phyloP scores from a whole-genome alignment of 2,329 filamentous ascomycete species.

The Cytospora piceicola region DNA sequence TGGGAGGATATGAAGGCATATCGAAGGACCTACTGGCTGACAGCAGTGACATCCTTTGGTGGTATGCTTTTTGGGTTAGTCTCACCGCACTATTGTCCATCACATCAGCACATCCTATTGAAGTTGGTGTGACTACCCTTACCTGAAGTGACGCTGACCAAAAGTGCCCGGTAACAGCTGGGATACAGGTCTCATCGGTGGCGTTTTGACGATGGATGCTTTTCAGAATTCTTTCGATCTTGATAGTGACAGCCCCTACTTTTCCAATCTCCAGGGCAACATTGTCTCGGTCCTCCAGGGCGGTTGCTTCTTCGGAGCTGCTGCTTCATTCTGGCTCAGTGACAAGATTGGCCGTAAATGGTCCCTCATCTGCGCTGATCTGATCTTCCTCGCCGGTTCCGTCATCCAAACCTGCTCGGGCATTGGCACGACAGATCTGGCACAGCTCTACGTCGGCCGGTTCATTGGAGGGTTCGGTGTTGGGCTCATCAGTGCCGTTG shows the following conservation, averaged over 20 bases:
- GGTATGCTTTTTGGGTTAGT: conserved; percentile 30
- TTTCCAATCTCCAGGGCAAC: conserved; percentile 40
- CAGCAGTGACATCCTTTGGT: conserved; percentile 28
- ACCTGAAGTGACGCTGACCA: not conserved
- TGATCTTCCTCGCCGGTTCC: conserved; percentile 23
- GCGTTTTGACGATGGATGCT: conserved; percentile 29
- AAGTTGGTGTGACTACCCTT: too few species aligned
- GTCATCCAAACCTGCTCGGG: conserved; percentile 26
- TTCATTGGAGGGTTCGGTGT: conserved; percentile 29
- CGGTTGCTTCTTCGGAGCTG: conserved; percentile 31
- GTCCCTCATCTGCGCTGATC: conserved; percentile 22
- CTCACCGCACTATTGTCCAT: too few species aligned
- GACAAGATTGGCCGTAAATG: conserved; percentile 50
- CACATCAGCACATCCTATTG: too few species aligned
- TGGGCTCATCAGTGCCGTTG: conserved; percentile 28
- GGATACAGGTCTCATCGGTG: conserved; percentile 30
- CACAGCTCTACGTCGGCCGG: conserved; percentile 29
- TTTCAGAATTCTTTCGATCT: conserved; percentile 30
- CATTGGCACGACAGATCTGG: conserved; percentile 22
- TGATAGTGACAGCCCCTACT: conserved; percentile 23
- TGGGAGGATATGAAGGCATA: conserved; percentile 26
- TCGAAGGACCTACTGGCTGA: conserved; percentile 23
- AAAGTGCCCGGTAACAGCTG: conserved; percentile 5
- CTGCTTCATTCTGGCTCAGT: conserved; percentile 48
- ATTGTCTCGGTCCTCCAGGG: conserved; percentile 38